Percentiles rank a stretch among this genome's conserved stretches.
Conservation (phyloP, 257 asterid genomes). For the Solanum paucissectum region DNA sequence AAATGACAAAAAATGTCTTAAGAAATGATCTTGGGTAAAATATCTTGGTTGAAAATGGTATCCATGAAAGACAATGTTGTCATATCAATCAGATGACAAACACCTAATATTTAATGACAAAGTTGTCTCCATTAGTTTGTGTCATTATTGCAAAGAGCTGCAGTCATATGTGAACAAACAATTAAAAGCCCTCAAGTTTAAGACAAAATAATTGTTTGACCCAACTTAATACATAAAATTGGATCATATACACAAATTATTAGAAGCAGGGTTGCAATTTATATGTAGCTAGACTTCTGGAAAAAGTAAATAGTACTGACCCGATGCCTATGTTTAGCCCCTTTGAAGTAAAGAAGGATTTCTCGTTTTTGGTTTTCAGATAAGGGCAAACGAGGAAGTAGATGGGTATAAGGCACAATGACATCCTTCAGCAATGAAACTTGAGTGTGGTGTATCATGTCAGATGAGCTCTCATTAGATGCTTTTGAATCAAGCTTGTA, state of each 20-base stretch:
- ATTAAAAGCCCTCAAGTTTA: background rate
- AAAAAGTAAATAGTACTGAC: slow-evolving; percentile 30
- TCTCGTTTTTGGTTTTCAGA: slow-evolving; percentile 44
- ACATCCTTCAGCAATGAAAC: slow-evolving; percentile 91
- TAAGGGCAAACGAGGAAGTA: slow-evolving; percentile 61
- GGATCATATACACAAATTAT: background rate
- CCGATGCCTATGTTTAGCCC: slow-evolving; percentile 96
- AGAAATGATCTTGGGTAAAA: background rate
- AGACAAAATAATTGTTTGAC: background rate
- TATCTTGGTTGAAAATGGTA: background rate
- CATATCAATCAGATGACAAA: background rate
- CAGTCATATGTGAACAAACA: background rate
- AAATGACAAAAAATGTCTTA: background rate
- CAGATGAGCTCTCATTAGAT: slow-evolving; percentile 36
- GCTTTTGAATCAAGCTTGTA: slow-evolving; percentile 57
- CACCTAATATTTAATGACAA: background rate
- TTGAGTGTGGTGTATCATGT: slow-evolving; percentile 70
- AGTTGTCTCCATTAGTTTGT: background rate
- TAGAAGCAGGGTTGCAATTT: background rate
- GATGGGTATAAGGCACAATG: slow-evolving; percentile 78
- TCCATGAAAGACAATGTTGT: background rate
- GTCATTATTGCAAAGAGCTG: background rate
- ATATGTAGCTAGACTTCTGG: background rate
- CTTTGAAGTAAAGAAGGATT: slow-evolving; percentile 86
- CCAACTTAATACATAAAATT: background rate